Evolutionary conservation across 441 rosid species (phyloP), one percentile per base, ranked within the genome.

Genomic region (Jatropha multifida): DNA sequence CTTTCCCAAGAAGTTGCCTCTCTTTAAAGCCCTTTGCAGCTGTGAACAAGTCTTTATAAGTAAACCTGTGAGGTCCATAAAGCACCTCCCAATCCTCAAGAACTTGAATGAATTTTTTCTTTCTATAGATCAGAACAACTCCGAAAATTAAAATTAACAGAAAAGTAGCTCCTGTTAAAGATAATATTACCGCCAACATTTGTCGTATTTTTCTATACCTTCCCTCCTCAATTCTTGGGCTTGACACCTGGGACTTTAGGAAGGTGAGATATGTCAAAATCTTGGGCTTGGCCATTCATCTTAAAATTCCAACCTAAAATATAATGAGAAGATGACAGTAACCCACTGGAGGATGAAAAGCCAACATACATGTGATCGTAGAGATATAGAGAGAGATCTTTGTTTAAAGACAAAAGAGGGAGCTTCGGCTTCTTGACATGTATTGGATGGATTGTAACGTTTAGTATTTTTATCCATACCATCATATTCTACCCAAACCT

Each of bases 241-340:
- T 23, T 23, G 8, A 60, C 74, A 54, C 73, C 41, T 17, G 84
- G 84, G 66, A 84, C 70, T 38, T 0, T 26, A 46, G 90, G 87
- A 59, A 86, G 83, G 58, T 72, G 74, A 13, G 84, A 71, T 32
- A 65, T 55, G 65, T 77, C 82, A 44, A 87, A 79, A 40, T 7
- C 79, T 44, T 58, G 73, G 18, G 83, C 81, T 46, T 59, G 69
- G 23, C 74, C 78, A 58, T 65, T 84, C 67, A 59, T 78, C 65
- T 79, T 83, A 87, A 89, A 89, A 74, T 88, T 90, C 90, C 90
- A 90, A 0, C 88, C 89, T 4, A 87, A 81, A 74, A 91, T 71
- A 49, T 83, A 89, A 23, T 85, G 64, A 14, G 88, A 42, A 76
- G 70, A 56, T 85, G 76, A 1, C 0, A 73, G 1, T 32, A 83